Base-by-base conservation (phyloP, 305 asterid genomes). In the Fraxinus xanthoxyloides region DNA sequence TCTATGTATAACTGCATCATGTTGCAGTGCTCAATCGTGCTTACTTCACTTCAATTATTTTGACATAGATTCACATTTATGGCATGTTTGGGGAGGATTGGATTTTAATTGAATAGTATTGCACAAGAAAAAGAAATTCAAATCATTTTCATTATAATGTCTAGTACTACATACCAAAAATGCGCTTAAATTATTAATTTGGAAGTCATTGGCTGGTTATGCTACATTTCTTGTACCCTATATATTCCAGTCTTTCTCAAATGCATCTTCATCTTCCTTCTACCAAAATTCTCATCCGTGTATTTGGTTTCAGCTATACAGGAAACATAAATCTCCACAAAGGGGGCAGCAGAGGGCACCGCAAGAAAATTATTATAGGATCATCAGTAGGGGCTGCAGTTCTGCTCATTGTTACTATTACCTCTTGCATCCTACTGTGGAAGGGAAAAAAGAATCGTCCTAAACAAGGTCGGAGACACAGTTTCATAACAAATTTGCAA, bases 361-460 rank as follows among this genome's bases (percentile, higher is more conserved):
- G 77, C 48, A 89, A 82, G 84, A 91, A 90, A 78, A 89, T 94
- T 72, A 93, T 94, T 67, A 88, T 94, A 10, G 99, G 99, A 84
- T 84, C 91, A 7, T 84, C 95, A 34, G 87, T 93, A 30, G 99
- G 98, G 36, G 97, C 94, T 78, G 91, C 90, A 7, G 91, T 86
- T 88, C 88, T 96, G 83, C 90, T 93, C 80, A 76, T 93, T 77
- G 96, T 93, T 79, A 88, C 94, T 80, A 82, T 96, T 80, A 77
- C 83, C 75, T 87, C 98, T 61, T 93, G 88, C 89, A 46, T 94
- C 77, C 67, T 94, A 75, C 38, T 93, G 84, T 84, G 85, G 82
- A 94, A 87, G 83, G 84, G 91, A 70, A 92, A 91, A 86, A 90
- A 89, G 75, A 77, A 76, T 23, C 35, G 84, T 59, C 80, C 79